These are phyloP conservation scores for Aspergillus sp. DNA, from an alignment of 2,329 filamentous ascomycete species.

Conservation along the genomic window DNA sequence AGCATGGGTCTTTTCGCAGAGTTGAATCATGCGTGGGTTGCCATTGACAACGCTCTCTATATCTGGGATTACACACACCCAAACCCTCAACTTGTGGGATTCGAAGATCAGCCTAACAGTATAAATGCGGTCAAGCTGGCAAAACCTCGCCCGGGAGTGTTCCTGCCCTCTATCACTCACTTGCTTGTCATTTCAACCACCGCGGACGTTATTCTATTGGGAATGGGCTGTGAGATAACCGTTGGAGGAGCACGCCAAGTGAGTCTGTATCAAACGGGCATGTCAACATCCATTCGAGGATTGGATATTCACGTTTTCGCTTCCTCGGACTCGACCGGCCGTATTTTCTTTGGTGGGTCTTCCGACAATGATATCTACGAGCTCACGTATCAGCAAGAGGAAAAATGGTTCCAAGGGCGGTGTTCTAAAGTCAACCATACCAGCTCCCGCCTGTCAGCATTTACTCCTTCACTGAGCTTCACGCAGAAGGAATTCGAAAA, in stretches of 20 bases:
- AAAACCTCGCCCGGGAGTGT: slow-evolving; percentile 79
- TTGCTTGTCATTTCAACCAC: slow-evolving; percentile 85
- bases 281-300: slow-evolving; percentile 72
- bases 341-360: slow-evolving; percentile 86
- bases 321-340: slow-evolving; percentile 71
- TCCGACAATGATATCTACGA: slow-evolving; percentile 86
- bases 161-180: slow-evolving; percentile 78
- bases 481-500: slow-evolving; percentile 51
- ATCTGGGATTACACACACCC: slow-evolving; percentile 95
- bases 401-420: slow-evolving; percentile 89
- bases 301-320: slow-evolving; percentile 73
- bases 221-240: slow-evolving; percentile 64
- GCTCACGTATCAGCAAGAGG: slow-evolving; percentile 92
- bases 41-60: slow-evolving; percentile 92
- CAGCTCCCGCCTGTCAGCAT: slow-evolving; percentile 64
- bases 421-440: slow-evolving; percentile 89
- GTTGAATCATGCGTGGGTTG: slow-evolving; percentile 90
- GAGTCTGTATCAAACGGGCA: slow-evolving; percentile 80
- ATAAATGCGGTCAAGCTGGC: slow-evolving; percentile 91
- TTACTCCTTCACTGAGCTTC: slow-evolving; percentile 38
- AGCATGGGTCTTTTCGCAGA: slow-evolving; percentile 93
- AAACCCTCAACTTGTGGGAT: slow-evolving; percentile 87
- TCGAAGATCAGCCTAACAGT: slow-evolving; percentile 79
- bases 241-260: slow-evolving; percentile 66
- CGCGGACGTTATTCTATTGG: slow-evolving; percentile 79